Percentiles rank a stretch among this genome's conserved stretches.
Evolutionary conservation across 2,329 filamentous ascomycete genomes (phyloP).

Genomic region (Pseudocercospora fijiensis): DNA sequence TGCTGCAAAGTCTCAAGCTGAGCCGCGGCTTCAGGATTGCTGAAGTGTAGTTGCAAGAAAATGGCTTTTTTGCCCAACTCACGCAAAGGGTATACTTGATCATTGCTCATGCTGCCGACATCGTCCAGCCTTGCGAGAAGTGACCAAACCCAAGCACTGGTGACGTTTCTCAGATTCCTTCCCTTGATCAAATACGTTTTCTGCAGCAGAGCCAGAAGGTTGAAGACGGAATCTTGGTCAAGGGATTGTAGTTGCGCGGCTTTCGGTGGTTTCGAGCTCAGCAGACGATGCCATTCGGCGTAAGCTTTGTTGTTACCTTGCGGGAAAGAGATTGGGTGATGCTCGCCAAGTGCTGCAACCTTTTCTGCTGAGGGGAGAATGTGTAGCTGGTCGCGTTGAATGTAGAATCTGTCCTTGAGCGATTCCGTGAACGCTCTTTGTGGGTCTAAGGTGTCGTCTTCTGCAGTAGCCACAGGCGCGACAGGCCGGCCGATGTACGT

Average conservation of each 20-base stretch:
- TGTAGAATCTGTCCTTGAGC: slow-evolving; percentile 63
- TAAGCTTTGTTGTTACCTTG: slow-evolving; percentile 54
- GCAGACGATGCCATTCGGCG: slow-evolving; percentile 55
- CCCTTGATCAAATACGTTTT: slow-evolving; percentile 61
- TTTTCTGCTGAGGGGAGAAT: slow-evolving; percentile 54
- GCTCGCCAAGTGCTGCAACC: slow-evolving; percentile 54
- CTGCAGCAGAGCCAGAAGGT: slow-evolving; percentile 62
- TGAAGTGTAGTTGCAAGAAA: slow-evolving; percentile 33
- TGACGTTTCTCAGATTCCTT: slow-evolving; percentile 60
- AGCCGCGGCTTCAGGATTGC: slow-evolving; percentile 29
- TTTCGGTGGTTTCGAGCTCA: slow-evolving; percentile 46
- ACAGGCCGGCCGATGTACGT: slow-evolving; percentile 68
- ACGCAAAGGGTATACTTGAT: slow-evolving; percentile 72
- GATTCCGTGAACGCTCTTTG: slow-evolving; percentile 67
- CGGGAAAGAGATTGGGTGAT: slow-evolving; percentile 55
- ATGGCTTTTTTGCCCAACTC: slow-evolving; percentile 74
- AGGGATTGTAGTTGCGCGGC: slow-evolving; percentile 54
- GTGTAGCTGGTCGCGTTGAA: slow-evolving; percentile 63
- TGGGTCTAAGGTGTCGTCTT: slow-evolving; percentile 42
- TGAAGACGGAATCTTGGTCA: slow-evolving; percentile 64
- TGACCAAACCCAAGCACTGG: slow-evolving; percentile 83
- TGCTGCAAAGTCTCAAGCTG: slow-evolving; percentile 29
- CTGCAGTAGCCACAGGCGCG: slow-evolving; percentile 32
- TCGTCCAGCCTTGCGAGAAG: slow-evolving; percentile 69
- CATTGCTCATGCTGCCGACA: slow-evolving; percentile 70